Conservation (phyloP, 2,329 filamentous ascomycete species). For the Hypoxylon sp. region DNA sequence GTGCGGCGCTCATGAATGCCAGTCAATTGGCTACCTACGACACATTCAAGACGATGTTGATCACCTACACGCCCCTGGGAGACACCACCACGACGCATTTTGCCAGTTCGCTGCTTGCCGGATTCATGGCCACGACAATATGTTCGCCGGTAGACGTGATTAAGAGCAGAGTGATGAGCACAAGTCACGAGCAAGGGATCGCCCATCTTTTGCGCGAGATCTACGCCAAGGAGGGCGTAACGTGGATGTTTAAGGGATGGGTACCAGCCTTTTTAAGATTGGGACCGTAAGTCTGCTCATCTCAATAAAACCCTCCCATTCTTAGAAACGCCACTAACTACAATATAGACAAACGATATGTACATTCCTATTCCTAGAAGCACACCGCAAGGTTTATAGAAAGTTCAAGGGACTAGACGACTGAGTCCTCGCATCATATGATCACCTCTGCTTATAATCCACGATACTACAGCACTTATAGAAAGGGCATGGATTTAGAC, state of each 20-base stretch:
- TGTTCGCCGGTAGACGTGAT: slow-evolving; percentile 90
- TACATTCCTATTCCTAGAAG: slow-evolving; percentile 88
- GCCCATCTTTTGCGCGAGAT: slow-evolving; percentile 74
- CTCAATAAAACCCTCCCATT: background rate
- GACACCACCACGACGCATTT: slow-evolving; percentile 85
- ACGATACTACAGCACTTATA: slow-evolving; percentile 32
- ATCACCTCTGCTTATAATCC: slow-evolving; percentile 5
- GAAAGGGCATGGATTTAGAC: slow-evolving; percentile 32
- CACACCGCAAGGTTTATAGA: slow-evolving; percentile 84
- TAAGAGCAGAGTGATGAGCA: slow-evolving; percentile 89
- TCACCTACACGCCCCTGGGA: slow-evolving; percentile 74
- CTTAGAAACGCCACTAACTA: slow-evolving; percentile 2
- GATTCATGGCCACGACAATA: slow-evolving; percentile 85
- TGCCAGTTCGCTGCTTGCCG: slow-evolving; percentile 80
- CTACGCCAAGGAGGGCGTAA: slow-evolving; percentile 76
- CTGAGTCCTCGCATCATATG: slow-evolving; percentile 20
- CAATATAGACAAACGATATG: slow-evolving; percentile 79
- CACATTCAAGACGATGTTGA: slow-evolving; percentile 78
- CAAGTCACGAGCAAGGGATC: slow-evolving; percentile 66
- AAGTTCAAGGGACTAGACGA: slow-evolving; percentile 62
- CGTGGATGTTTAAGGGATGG: slow-evolving; percentile 93
- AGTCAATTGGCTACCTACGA: slow-evolving; percentile 89
- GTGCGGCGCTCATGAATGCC: slow-evolving; percentile 90
- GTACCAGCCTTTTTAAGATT: slow-evolving; percentile 79
- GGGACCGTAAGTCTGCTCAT: slow-evolving; percentile 67